phyloP scores from a whole-genome alignment of 306 rosid genomes.

The Pterocarpus macrocarpus region DNA sequence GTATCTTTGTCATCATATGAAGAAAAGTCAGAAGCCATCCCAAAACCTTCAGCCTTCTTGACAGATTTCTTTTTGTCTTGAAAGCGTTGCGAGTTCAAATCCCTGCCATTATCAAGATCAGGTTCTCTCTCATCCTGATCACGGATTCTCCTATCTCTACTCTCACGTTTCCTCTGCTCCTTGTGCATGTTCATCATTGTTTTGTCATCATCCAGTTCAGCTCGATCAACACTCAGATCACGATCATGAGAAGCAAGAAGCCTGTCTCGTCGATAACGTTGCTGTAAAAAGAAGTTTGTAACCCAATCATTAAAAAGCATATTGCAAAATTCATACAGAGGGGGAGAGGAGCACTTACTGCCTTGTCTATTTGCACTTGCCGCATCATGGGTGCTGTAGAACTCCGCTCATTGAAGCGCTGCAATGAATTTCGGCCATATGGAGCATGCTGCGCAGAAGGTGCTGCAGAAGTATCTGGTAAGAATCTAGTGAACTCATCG shows the following conservation, averaged over 20 bases:
- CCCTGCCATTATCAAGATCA: constrained; percentile 74
- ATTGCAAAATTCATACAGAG: constrained; percentile 27
- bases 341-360: constrained; percentile 35
- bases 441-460: constrained; percentile 68
- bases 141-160: constrained; percentile 72
- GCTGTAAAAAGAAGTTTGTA: constrained; percentile 57
- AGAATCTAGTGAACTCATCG: constrained; percentile 88
- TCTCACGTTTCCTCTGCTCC: constrained; percentile 75
- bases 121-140: constrained; percentile 82
- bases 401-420: constrained; percentile 73
- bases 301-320: constrained; percentile 36
- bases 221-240: constrained; percentile 77
- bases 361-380: constrained; percentile 71
- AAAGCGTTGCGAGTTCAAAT: constrained; percentile 64
- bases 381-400: constrained; percentile 69
- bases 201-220: constrained; percentile 81
- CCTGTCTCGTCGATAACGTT: constrained; percentile 78
- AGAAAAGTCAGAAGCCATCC: constrained; percentile 63
- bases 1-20: constrained; percentile 76
- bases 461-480: constrained; percentile 85
- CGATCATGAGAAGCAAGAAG: constrained; percentile 66
- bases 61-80: constrained; percentile 77
- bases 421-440: constrained; percentile 66
- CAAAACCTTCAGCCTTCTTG: constrained; percentile 77
- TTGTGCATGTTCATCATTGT: constrained; percentile 67